Evolutionary conservation across 352 stramenopile genomes (phyloP), one percentile per base, ranked within the genome.

Genomic region (Plasmopara muralis): DNA sequence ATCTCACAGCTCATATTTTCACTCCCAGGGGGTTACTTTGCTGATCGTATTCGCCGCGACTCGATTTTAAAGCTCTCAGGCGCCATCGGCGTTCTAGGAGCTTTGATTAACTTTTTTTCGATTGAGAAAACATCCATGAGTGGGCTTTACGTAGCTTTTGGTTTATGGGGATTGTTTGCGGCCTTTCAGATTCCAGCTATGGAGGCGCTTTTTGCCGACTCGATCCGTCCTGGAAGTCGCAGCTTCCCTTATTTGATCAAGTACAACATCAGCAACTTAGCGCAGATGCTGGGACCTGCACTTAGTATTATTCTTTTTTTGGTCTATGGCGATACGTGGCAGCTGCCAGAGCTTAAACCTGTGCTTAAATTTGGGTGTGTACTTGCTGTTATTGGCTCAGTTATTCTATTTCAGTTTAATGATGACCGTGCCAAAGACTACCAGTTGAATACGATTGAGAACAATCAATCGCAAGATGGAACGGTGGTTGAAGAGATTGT

Each of bases 211-310:
- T 89, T 89, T 47, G 78, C 78, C 16, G 78, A 89, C 42, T 89
- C 78, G 25, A 86, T 89, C 50, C 75, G 73, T 50, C 70, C 82
- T 38, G 75, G 78, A 34, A 66, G 72, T 46, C 67, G 78, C 14
- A 85, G 75, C 43, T 85, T 73, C 41, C 78, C 78, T 1, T 86
- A 87, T 60, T 87, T 83, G 74, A 79, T 89, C 70, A 89, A 89
- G 66, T 87, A 87, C 74, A 83, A 85, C 50, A 71, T 89, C 38
- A 74, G 64, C 64, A 89, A 87, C 47, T 44, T 86, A 4, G 78
- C 78, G 34, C 74, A 83, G 55, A 75, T 83, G 47, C 57, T 87
- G 10, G 78, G 78, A 0, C 78, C 78, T 6, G 20, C 55, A 16
- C 48, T 85, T 14, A 74, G 68, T 54, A 72, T 89, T 34, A 50